These are phyloP conservation scores for Cladophialophora immunda DNA, from an alignment of 2,329 filamentous ascomycete genomes.

Conservation along the genomic window DNA sequence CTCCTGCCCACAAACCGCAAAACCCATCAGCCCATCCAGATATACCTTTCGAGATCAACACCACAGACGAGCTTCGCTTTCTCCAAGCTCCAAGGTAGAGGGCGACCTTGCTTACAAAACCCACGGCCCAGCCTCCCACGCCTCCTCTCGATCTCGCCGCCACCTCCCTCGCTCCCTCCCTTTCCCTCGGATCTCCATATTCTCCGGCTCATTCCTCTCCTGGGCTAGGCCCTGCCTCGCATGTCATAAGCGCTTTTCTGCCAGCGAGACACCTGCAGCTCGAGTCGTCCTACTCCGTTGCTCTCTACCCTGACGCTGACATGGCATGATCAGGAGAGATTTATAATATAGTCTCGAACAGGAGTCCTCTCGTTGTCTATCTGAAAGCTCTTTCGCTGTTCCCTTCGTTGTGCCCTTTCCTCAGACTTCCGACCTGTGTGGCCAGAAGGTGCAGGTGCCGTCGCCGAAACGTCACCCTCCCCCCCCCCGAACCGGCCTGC, in stretches of 20 bases:
- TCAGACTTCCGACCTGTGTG: constrained; percentile 5
- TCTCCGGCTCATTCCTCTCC: constrained; percentile 10
- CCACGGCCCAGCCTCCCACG: constrained; percentile 17
- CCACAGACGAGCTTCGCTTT: not conserved
- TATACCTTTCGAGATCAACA: constrained; percentile 2
- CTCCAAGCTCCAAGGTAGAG: not conserved
- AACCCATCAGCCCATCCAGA: not conserved
- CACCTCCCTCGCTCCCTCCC: constrained; percentile 14
- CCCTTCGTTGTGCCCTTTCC: constrained; percentile 6
- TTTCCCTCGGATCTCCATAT: constrained; percentile 9
- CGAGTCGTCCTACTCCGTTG: constrained; percentile 19
- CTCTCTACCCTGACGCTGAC: constrained; percentile 22
- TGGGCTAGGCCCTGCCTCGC: constrained; percentile 25
- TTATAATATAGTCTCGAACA: constrained; percentile 9
- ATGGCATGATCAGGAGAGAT: constrained; percentile 26
- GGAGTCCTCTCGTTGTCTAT: constrained; percentile 18
- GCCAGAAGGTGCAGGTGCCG: constrained; percentile 12
- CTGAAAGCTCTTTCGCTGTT: constrained; percentile 10
- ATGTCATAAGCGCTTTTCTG: constrained; percentile 32
- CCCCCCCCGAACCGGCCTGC: constrained; percentile 12
- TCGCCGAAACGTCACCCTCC: constrained; percentile 10
- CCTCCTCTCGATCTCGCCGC: constrained; percentile 10
- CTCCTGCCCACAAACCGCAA: constrained; percentile 1
- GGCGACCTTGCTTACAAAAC: constrained; percentile 8
- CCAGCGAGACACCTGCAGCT: constrained; percentile 27